Conservation (phyloP, 768 basidiomycete genomes). For the Chlorophyllum brunneum region DNA sequence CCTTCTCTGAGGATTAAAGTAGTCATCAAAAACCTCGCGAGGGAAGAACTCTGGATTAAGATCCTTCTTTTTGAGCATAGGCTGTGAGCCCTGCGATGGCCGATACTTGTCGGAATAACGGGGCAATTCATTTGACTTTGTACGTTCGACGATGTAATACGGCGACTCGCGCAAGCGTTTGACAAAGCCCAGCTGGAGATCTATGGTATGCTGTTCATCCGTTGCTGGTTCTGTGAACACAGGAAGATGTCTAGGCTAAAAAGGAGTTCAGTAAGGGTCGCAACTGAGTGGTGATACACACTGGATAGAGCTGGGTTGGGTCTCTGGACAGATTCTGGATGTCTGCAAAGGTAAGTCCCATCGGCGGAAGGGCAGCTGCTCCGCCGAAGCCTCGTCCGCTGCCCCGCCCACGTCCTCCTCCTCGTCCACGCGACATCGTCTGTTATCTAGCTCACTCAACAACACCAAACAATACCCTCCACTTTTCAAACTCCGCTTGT, state of each 20-base stretch:
- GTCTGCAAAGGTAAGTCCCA: constrained; percentile 80
- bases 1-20: constrained; percentile 74
- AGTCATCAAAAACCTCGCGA: constrained; percentile 66
- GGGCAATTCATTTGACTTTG: constrained; percentile 72
- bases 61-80: constrained; percentile 65
- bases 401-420: constrained; percentile 37
- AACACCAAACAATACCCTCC: constrained; percentile 15
- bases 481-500: constrained; percentile 38
- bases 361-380: constrained; percentile 51
- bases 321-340: constrained; percentile 75
- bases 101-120: constrained; percentile 86
- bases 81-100: constrained; percentile 54
- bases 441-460: constrained; percentile 11
- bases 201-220: constrained; percentile 62
- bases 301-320: constrained; percentile 76
- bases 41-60: constrained; percentile 79
- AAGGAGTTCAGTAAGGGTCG: constrained; percentile 13
- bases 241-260: constrained; percentile 66
- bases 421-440: constrained; percentile 39
- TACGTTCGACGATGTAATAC: constrained; percentile 72
- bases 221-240: constrained; percentile 61
- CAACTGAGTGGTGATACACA: constrained; percentile 35
- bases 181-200: constrained; percentile 65
- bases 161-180: constrained; percentile 62
- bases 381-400: constrained; percentile 56